phyloP scores from a whole-genome alignment of 2,329 filamentous ascomycete genomes.

The Dendryphion nanum region DNA sequence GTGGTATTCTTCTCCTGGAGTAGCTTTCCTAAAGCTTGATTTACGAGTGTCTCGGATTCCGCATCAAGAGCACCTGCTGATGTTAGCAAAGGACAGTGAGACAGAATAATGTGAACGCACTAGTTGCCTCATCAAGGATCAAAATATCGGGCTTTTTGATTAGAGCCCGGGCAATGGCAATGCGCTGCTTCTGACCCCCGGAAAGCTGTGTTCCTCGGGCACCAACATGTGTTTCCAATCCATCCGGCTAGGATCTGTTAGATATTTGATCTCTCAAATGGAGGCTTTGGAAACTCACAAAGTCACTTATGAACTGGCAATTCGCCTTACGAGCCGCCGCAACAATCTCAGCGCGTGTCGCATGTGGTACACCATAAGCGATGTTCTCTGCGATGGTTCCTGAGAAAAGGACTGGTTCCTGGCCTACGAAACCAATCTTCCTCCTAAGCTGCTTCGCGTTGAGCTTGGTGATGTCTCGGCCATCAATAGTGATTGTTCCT shows the following conservation, averaged over 20 bases:
- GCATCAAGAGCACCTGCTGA: conserved; percentile 73
- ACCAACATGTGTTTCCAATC: conserved; percentile 90
- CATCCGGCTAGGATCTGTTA: conserved; percentile 64
- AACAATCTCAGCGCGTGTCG: conserved; percentile 77
- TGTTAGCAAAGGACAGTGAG: neutral
- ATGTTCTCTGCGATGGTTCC: conserved; percentile 87
- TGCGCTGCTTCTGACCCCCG: conserved; percentile 95
- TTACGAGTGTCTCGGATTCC: conserved; percentile 94
- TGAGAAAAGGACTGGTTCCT: conserved; percentile 91
- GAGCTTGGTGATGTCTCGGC: conserved; percentile 77
- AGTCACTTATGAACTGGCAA: conserved; percentile 94
- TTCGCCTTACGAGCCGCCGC: conserved; percentile 88
- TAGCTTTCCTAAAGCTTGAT: conserved; percentile 78
- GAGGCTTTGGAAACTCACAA: conserved; percentile 55
- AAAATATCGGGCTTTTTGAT: conserved; percentile 96
- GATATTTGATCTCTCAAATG: neutral
- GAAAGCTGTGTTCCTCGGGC: conserved; percentile 90
- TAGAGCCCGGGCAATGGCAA: conserved; percentile 91
- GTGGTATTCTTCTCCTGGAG: conserved; percentile 89
- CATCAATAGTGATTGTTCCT: conserved; percentile 79
- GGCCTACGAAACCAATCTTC: conserved; percentile 91
- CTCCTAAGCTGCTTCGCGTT: conserved; percentile 91
- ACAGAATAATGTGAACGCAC: conserved; percentile 32
- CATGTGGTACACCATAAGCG: conserved; percentile 80
- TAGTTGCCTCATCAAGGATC: conserved; percentile 93